Evolutionary conservation across 1,284 basidiomycete genomes (phyloP).

Genomic region (Ganoderma resinaceum): DNA sequence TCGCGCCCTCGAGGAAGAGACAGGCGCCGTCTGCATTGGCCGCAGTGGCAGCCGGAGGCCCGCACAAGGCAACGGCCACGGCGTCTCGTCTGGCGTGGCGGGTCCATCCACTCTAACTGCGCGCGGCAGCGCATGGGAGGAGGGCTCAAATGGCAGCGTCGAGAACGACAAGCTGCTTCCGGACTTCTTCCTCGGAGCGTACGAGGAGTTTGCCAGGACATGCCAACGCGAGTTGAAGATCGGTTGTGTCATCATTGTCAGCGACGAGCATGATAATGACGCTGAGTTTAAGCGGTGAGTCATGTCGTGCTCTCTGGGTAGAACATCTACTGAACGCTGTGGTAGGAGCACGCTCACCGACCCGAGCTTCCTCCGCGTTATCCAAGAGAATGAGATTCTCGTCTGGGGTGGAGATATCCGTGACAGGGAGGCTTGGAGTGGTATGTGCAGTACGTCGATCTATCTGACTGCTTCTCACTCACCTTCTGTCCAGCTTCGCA

Average conservation of each 20-base stretch:
- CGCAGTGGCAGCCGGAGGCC: slow-evolving; percentile 34
- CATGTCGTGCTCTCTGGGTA: neutral
- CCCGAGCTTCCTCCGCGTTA: slow-evolving; percentile 65
- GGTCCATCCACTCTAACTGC: slow-evolving; percentile 49
- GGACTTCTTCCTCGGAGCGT: slow-evolving; percentile 83
- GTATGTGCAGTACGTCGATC: slow-evolving; percentile 49
- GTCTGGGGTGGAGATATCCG: slow-evolving; percentile 90
- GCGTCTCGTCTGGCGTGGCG: slow-evolving; percentile 44
- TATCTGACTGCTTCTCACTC: neutral
- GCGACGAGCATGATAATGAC: slow-evolving; percentile 90
- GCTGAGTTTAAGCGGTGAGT: slow-evolving; percentile 83
- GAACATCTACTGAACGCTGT: neutral
- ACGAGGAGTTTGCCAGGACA: slow-evolving; percentile 78
- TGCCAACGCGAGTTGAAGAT: slow-evolving; percentile 78
- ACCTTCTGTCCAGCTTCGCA: slow-evolving; percentile 65
- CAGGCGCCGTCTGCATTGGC: slow-evolving; percentile 67
- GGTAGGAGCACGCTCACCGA: slow-evolving; percentile 80
- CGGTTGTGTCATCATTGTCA: slow-evolving; percentile 86
- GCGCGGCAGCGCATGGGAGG: slow-evolving; percentile 30
- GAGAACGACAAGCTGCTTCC: slow-evolving; percentile 63
- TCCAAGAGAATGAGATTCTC: slow-evolving; percentile 75
- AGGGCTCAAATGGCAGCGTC: slow-evolving; percentile 26
- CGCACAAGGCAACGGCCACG: slow-evolving; percentile 23
- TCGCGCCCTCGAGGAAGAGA: slow-evolving; percentile 80
- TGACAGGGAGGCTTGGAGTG: slow-evolving; percentile 84